Percentiles rank a stretch among this genome's conserved stretches.
Evolutionary conservation across 768 basidiomycete species (phyloP).

Genomic region (Suillus placidus): DNA sequence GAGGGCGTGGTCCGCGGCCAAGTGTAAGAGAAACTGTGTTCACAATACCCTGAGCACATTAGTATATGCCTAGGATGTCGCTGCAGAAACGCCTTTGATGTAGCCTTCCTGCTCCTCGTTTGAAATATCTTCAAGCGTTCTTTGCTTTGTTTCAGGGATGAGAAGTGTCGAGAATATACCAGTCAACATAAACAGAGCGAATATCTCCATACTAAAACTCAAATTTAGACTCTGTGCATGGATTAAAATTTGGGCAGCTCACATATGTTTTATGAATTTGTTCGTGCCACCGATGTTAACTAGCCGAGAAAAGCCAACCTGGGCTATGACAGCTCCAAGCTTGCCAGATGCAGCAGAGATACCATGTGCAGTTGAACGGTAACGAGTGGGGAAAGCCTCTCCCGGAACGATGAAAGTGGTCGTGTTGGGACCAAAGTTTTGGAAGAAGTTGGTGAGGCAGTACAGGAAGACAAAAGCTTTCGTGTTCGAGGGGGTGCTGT

Average conservation of each 20-base stretch:
- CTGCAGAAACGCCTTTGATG: slow-evolving; percentile 28
- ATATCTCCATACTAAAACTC: slow-evolving; percentile 64
- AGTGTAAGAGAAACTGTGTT: background rate
- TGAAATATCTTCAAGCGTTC: slow-evolving; percentile 70
- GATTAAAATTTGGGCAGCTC: slow-evolving; percentile 28
- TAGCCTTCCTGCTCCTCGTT: slow-evolving; percentile 71
- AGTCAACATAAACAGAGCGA: slow-evolving; percentile 86
- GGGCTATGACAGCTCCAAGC: slow-evolving; percentile 78
- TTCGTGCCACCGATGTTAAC: slow-evolving; percentile 69
- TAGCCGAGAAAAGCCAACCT: slow-evolving; percentile 73
- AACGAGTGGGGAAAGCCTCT: slow-evolving; percentile 86
- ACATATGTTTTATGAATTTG: slow-evolving; percentile 71
- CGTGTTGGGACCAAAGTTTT: slow-evolving; percentile 83
- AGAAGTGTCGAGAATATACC: slow-evolving; percentile 82
- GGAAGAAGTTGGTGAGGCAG: slow-evolving; percentile 86
- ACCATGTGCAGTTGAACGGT: slow-evolving; percentile 84
- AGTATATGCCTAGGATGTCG: background rate
- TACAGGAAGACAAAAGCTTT: slow-evolving; percentile 82
- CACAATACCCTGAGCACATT: background rate
- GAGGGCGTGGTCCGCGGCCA: background rate
- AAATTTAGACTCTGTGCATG: slow-evolving; percentile 13
- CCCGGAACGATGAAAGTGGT: slow-evolving; percentile 84
- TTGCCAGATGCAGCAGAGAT: slow-evolving; percentile 85
- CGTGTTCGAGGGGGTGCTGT: slow-evolving; percentile 37
- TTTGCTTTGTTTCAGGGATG: slow-evolving; percentile 76